Conservation (phyloP, 2,329 filamentous ascomycete genomes). For the Verticillium albo-atrum region DNA sequence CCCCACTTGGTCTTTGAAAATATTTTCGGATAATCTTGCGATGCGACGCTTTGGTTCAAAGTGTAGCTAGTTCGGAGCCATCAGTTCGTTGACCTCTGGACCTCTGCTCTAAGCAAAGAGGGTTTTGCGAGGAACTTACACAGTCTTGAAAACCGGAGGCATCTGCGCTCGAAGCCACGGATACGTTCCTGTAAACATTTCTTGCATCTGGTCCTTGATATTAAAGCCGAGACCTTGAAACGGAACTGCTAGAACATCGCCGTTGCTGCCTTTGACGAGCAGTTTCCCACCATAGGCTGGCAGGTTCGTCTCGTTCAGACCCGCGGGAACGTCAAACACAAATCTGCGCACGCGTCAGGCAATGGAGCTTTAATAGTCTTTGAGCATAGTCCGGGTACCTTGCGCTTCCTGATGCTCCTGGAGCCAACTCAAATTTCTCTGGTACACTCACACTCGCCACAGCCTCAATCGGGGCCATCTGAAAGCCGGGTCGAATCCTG, state of each 20-base stretch:
- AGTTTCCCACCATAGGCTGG: constrained; percentile 28
- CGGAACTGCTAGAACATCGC: constrained; percentile 25
- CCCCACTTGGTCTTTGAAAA: constrained; percentile 15
- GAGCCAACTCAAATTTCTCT: too few species aligned
- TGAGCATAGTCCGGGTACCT: too few species aligned
- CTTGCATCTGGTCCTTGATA: constrained; percentile 6
- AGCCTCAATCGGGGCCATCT: too few species aligned
- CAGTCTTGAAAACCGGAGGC: constrained; percentile 7
- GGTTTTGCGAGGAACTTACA: background rate
- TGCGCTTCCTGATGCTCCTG: too few species aligned
- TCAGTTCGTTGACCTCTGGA: too few species aligned
- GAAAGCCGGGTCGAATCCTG: too few species aligned
- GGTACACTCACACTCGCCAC: too few species aligned
- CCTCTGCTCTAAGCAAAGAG: background rate
- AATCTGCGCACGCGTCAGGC: too few species aligned
- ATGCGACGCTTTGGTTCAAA: constrained; percentile 5
- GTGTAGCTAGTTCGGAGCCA: background rate
- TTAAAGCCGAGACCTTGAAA: constrained; percentile 13
- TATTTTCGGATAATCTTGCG: constrained; percentile 14
- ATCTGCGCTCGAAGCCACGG: constrained; percentile 5
- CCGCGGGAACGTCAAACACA: background rate
- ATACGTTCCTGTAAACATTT: constrained; percentile 8
- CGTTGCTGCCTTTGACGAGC: constrained; percentile 22
- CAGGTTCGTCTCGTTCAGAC: constrained; percentile 20
- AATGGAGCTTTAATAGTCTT: too few species aligned